Evolutionary conservation across 1,139 yeast genomes (phyloP), one percentile per base, ranked within the genome.

Genomic region (Saccharomycopsis hybrid): DNA sequence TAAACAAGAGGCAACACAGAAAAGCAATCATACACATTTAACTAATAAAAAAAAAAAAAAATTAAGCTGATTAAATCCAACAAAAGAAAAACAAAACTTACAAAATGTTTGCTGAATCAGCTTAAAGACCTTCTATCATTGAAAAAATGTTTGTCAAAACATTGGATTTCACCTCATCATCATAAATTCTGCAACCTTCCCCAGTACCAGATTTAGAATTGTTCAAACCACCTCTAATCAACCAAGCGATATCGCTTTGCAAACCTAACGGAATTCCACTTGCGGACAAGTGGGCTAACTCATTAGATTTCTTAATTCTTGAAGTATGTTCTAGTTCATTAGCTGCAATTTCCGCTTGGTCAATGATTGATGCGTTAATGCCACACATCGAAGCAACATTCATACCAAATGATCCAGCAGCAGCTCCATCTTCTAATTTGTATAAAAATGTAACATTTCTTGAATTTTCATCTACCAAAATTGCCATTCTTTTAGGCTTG

Each of bases 381-480:
- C 98, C 98, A 69, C 98, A 94, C 97, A 92, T 92, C 4, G 94
- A 72, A 0, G 99, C 98, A 41, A 94, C 98, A 67, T 89, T 92
- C 97, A 92, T 89, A 60, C 98, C 99, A 68, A 94, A 92, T 4
- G 97, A 88, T 2, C 97, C 97, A 31, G 89, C 86, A 18, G 97
- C 94, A 2, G 86, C 79, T 1, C 98, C 98, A 27, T 76, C 72
- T 59, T 87, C 95, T 44, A 94, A 70, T 60, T 85, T 86, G 66
- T 92, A 94, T 60, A 92, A 70, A 63, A 92, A 92, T 0, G 97
- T 89, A 41, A 92, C 89, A 55, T 85, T 81, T 58, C 92, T 78
- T 1, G 88, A 80, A 18, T 68, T 69, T n/a, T 81, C 81, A 59
- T 90, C 95, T 13, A 87, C 94, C 42, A 87, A 65, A 52, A 92